Conservation (phyloP, 768 basidiomycete genomes). For the Lyophyllum atratum region DNA sequence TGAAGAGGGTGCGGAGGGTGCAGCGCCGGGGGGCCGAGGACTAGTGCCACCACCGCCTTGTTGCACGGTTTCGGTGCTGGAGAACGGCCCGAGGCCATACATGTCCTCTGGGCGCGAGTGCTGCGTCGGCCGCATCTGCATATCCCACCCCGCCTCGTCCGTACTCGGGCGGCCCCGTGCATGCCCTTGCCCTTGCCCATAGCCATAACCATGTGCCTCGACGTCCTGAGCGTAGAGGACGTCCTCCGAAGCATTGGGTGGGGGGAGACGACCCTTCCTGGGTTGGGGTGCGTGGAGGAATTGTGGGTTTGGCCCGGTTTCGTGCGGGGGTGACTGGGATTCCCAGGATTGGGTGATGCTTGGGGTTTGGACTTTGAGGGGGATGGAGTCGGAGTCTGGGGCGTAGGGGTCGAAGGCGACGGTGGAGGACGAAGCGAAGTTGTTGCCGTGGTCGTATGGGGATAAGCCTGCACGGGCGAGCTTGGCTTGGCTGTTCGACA, state of each 20-base stretch:
- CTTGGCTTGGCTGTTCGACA: conserved; percentile 53
- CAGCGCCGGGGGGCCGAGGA: not conserved
- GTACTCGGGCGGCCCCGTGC: conserved; percentile 22
- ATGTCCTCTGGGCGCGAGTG: conserved; percentile 10
- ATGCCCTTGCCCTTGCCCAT: conserved; percentile 1
- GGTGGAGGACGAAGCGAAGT: conserved; percentile 17
- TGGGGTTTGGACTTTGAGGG: conserved; percentile 35
- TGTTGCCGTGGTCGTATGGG: conserved; percentile 16
- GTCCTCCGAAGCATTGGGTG: conserved; percentile 3
- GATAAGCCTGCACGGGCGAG: conserved; percentile 30
- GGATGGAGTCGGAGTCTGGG: conserved; percentile 38
- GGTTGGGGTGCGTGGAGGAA: conserved; percentile 54
- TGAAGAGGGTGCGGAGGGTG: not conserved
- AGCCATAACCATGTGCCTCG: conserved; percentile 16
- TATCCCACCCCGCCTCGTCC: conserved; percentile 37
- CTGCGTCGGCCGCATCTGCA: conserved; percentile 12
- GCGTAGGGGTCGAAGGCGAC: conserved; percentile 25
- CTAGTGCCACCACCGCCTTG: not conserved
- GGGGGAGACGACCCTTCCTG: conserved; percentile 18
- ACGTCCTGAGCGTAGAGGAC: not conserved
- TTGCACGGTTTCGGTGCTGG: conserved; percentile 4
- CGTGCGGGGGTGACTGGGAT: not conserved
- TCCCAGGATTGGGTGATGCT: conserved; percentile 24
- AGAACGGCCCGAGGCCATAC: not conserved
- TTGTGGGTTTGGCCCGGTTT: conserved; percentile 42